These are phyloP conservation scores for Hysterium pulicare DNA, from an alignment of 2,329 filamentous ascomycete genomes.

Conservation along the genomic window DNA sequence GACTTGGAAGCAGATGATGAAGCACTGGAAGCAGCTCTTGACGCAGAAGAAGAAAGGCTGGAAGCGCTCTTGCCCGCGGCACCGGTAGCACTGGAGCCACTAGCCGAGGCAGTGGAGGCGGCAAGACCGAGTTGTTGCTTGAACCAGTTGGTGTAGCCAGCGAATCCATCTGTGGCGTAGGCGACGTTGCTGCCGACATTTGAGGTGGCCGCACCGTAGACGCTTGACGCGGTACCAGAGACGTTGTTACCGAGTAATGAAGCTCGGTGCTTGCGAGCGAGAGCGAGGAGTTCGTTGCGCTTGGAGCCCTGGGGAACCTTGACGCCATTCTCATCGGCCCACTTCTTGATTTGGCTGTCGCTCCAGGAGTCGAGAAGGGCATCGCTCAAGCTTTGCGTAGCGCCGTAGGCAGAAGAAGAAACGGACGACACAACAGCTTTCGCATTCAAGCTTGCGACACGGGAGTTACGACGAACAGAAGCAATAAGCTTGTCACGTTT, in stretches of 20 bases:
- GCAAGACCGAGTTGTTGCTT: constrained; percentile 46
- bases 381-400: constrained; percentile 74
- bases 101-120: constrained; percentile 29
- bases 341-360: constrained; percentile 86
- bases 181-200: constrained; percentile 71
- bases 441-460: constrained; percentile 68
- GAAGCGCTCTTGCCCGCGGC: constrained; percentile 20
- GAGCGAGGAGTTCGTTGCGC: constrained; percentile 81
- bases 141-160: constrained; percentile 40
- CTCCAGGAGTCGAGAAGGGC: constrained; percentile 86
- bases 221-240: constrained; percentile 34
- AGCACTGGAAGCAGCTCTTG: constrained; percentile 29
- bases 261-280: constrained; percentile 83
- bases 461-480: constrained; percentile 84
- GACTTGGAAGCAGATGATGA: constrained; percentile 34
- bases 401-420: constrained; percentile 53
- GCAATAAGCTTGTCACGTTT: constrained; percentile 86
- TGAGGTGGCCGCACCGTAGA: constrained; percentile 45
- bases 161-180: constrained; percentile 62
- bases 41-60: constrained; percentile 18
- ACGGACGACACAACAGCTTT: constrained; percentile 46
- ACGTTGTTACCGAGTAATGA: constrained; percentile 66
- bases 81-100: constrained; percentile 19
- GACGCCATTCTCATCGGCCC: constrained; percentile 86
- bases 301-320: constrained; percentile 88